Evolutionary conservation across 306 rosid species (phyloP), one percentile per base, ranked within the genome.

Genomic region (Quercus wislizeni): DNA sequence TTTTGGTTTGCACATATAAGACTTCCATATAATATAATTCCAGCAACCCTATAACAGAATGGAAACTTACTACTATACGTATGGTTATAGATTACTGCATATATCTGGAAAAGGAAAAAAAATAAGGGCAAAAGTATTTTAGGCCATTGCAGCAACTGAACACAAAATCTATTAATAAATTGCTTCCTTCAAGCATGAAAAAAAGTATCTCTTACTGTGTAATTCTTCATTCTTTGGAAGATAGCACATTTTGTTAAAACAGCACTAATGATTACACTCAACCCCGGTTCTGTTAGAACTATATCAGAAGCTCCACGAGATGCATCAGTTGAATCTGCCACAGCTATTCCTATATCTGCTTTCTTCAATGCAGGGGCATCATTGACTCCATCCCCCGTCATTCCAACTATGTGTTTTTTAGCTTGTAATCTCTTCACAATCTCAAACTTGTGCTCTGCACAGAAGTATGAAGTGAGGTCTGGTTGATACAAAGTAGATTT

Each of bases 301-400:
- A 92, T 92, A 84, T 92, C 97, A 73, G 97, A 82, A 72, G 97
- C 97, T 12, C 97, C 79, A 28, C 89, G 64, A 2, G 97, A 94
- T 43, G 97, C 97, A 62, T 92, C 97, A 43, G 92, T 91, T 27
- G 92, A 69, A 82, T 88, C 97, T 76, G 93, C 93, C 21, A 89
- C 97, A 0, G 97, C 97, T 67, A 91, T 91, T 76, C 97, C 97
- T 13, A 86, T 92, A 82, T 90, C 94, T 4, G 94, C 97, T 85
- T 83, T 88, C 89, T 92, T 92, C 25, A 92, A 75, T 73, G 97
- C 92, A 3, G 90, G 94, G 30, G 94, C 94, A 85, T 92, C 94
- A 46, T 92, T 92, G 62, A 90, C 94, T 14, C 94, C 97, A 84
- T 92, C 97, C 74, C 97, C 91, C 65, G 97, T 92, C 97, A 92